Percentiles rank a stretch among this genome's conserved stretches.
Evolutionary conservation across 805 yeast genomes (phyloP).

Genomic region (Metschnikowia dekortorum): DNA sequence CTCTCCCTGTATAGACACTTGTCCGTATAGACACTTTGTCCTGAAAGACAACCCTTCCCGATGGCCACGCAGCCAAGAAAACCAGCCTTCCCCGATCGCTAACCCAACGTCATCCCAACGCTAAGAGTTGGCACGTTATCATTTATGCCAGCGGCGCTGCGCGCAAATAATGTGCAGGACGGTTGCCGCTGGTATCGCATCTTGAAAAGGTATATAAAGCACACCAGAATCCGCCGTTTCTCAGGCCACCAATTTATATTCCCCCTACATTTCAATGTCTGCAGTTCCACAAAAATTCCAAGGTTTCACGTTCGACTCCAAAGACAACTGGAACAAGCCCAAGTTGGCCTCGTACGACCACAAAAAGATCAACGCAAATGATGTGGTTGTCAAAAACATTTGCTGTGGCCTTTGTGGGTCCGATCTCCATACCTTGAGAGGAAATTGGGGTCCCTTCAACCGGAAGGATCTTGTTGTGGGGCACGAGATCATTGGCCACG

Average conservation of each 20-base stretch:
- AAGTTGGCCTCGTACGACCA: constrained; percentile 47
- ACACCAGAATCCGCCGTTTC: not conserved
- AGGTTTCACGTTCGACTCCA: constrained; percentile 53
- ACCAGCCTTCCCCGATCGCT: too few species aligned
- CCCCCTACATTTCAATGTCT: not conserved
- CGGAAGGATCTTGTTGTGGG: constrained; percentile 47
- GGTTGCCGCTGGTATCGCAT: too few species aligned
- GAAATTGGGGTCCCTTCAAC: constrained; percentile 15
- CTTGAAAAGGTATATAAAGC: not conserved
- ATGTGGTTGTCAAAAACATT: constrained; percentile 26
- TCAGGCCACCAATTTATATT: too few species aligned
- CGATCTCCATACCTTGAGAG: constrained; percentile 15
- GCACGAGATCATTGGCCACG: constrained; percentile 63
- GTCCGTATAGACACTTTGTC: too few species aligned
- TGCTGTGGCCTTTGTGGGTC: constrained; percentile 21
- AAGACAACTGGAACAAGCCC: constrained; percentile 54
- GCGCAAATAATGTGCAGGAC: not conserved
- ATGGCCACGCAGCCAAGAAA: too few species aligned
- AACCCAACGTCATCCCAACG: too few species aligned
- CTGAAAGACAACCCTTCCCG: too few species aligned
- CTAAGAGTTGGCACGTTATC: too few species aligned
- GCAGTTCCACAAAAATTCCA: constrained; percentile 49
- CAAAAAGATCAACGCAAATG: constrained; percentile 29
- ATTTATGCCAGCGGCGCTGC: too few species aligned
- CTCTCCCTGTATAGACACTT: too few species aligned